Percentiles rank a stretch among this genome's conserved stretches.
phyloP scores from a whole-genome alignment of 164 flowering plant species.

The Dillenia turbinata region DNA sequence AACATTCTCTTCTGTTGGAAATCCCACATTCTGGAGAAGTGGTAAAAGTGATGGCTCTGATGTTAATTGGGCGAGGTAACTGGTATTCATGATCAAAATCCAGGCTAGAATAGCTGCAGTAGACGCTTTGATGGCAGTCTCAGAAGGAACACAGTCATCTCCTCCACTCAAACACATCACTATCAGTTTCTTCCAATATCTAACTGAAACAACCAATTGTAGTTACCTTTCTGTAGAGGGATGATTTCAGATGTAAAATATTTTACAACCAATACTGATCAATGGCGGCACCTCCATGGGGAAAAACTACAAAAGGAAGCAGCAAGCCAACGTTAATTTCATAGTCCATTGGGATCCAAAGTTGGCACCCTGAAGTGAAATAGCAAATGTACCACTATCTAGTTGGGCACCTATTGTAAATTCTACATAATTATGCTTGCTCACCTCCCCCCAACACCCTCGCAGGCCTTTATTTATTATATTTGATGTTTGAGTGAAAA shows the following conservation, averaged over 20 bases:
- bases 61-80: conserved; percentile 73
- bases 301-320: conserved; percentile 56
- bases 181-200: conserved; percentile 58
- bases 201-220: not conserved
- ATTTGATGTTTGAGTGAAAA: no score
- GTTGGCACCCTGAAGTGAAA: no score
- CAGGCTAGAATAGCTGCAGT: conserved; percentile 88
- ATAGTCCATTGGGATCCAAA: no score
- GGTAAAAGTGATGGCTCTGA: conserved; percentile 59
- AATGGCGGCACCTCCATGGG: conserved; percentile 75
- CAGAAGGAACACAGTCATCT: conserved; percentile 79
- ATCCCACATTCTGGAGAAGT: conserved; percentile 64
- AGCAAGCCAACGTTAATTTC: not conserved
- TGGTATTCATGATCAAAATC: conserved; percentile 80
- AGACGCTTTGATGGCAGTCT: conserved; percentile 66
- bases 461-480: no score
- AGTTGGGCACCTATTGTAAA: no score
- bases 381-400: no score
- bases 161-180: conserved; percentile 78
- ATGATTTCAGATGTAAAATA: no score
- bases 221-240: no score
- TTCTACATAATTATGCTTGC: no score
- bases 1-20: conserved; percentile 60
- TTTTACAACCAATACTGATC: conserved; percentile 25
- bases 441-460: no score